Base-by-base conservation (phyloP, 2,329 filamentous ascomycete species). In the Thyridium curvatum region DNA sequence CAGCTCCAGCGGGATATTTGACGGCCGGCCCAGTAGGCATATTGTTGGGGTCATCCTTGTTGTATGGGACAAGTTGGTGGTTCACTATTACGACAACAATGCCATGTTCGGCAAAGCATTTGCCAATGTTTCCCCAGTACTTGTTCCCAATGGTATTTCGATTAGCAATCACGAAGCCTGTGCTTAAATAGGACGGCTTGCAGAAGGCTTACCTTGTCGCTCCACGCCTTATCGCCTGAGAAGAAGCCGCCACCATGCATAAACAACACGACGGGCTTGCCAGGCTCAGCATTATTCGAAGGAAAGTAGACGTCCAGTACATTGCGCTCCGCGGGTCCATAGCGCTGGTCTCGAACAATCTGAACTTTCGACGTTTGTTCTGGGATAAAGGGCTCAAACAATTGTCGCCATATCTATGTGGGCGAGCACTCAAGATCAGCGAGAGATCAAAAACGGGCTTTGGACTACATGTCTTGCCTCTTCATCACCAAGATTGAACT, bases 51-150 rank as follows among this genome's bases (percentile, higher is more conserved):
- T 6, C 21, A 26, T 26, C 21, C 10, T 26, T 26, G 21, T 26
- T 10, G 28, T 43, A 18, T 8, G 39, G 36, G 10, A 45, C 45
- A 18, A 47, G 33, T 16, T 44, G 45, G 30, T 47, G 43, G 28
- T 41, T 47, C 4, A 37, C 39, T 5, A 47, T 29, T 2, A 47
- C 39, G 5, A 30, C 34, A n/a, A 45, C 39, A 3, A 45, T 41
- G 4, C 45, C 45, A 3, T 40, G 33, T 9, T 37, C 14, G 7
- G 43, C 41, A 35, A 43, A 45, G 29, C 17, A 43, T 18, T 45
- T n/a, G 4, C 45, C 45, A n/a, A 47, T 34, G 29, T 47, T 47
- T 10, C 15, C 41, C 34, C 39, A 47, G 26, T 29, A 45, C 45
- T 47, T 26, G 21, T 26, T 26, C 10, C n/a, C n/a, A n/a, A 18